Percentiles rank a stretch among this genome's conserved stretches.
These are phyloP conservation scores for Pythium biforme DNA, from an alignment of 352 stramenopile genomes.

Conservation along the genomic window DNA sequence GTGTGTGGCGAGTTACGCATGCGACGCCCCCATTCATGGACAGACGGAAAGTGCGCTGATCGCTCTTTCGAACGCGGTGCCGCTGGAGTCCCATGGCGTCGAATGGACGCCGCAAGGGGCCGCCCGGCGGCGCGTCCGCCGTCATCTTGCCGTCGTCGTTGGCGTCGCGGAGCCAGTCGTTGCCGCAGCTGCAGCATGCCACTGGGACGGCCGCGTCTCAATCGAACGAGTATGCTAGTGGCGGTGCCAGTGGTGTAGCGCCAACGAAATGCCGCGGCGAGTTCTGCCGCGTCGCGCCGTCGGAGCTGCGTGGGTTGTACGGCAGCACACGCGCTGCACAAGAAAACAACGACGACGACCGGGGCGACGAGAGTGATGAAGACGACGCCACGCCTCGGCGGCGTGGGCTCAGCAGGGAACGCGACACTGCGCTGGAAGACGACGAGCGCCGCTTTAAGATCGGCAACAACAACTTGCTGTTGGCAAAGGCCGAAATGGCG, in stretches of 20 bases:
- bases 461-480: slow-evolving; percentile 68
- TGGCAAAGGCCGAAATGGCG: slow-evolving; percentile 56
- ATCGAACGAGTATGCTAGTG: slow-evolving; percentile 3
- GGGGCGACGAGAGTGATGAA: not conserved
- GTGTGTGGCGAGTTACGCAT: not conserved
- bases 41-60: slow-evolving; percentile 13
- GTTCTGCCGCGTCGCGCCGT: slow-evolving; percentile 48
- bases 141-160: slow-evolving; percentile 4
- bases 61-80: slow-evolving; percentile 14
- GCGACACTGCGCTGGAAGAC: slow-evolving; percentile 32
- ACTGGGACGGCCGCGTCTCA: not conserved
- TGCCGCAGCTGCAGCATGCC: slow-evolving; percentile 39
- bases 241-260: not conserved
- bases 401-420: not conserved
- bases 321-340: not conserved
- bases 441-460: slow-evolving; percentile 62
- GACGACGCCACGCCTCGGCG: not conserved
- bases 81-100: slow-evolving; percentile 17
- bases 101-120: slow-evolving; percentile 20
- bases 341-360: slow-evolving; percentile 9
- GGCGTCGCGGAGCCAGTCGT: slow-evolving; percentile 34
- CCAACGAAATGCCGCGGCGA: slow-evolving; percentile 57
- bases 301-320: slow-evolving; percentile 40
- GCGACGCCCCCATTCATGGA: slow-evolving; percentile 7
- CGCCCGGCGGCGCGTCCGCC: not conserved